Evolutionary conservation across 2,329 filamentous ascomycete species (phyloP).

Genomic region (Ceratocystis colombiana): DNA sequence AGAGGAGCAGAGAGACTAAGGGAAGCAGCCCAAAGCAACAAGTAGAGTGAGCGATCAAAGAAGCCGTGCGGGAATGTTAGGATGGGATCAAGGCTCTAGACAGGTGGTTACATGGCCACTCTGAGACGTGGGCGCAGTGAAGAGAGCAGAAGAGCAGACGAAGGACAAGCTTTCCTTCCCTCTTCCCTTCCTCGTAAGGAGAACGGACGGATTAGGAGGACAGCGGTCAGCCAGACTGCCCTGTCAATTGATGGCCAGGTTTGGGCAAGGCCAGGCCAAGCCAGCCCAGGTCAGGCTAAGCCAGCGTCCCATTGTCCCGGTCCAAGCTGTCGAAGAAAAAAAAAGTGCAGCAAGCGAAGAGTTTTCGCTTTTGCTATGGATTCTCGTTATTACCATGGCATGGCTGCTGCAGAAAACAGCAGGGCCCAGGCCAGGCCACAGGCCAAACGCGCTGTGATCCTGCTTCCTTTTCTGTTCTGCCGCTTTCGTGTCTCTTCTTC

Average conservation of each 20-base stretch:
- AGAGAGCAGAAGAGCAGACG: neutral
- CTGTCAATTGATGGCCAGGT: neutral
- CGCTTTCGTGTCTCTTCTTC: neutral
- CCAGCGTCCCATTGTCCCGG: conserved; percentile 6
- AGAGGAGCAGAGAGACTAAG: neutral
- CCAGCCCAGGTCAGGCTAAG: neutral
- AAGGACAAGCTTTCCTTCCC: neutral
- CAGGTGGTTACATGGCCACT: conserved; percentile 6
- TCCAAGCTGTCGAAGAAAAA: neutral
- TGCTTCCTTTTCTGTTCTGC: neutral
- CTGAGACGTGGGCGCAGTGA: neutral
- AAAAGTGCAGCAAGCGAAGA: neutral
- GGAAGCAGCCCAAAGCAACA: neutral
- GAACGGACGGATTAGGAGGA: neutral
- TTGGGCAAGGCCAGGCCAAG: neutral
- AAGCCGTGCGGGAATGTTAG: neutral
- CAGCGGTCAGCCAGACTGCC: neutral
- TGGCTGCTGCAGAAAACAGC: neutral
- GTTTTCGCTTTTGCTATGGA: neutral
- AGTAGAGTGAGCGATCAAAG: neutral
- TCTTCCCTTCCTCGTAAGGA: too few relatives aligned
- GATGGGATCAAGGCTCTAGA: neutral
- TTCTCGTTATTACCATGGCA: neutral
- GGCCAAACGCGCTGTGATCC: conserved; percentile 8
- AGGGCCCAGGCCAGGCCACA: conserved; percentile 2